Base-by-base conservation (phyloP, 176 grass and related monocot species). In the Chloris gayana region DNA sequence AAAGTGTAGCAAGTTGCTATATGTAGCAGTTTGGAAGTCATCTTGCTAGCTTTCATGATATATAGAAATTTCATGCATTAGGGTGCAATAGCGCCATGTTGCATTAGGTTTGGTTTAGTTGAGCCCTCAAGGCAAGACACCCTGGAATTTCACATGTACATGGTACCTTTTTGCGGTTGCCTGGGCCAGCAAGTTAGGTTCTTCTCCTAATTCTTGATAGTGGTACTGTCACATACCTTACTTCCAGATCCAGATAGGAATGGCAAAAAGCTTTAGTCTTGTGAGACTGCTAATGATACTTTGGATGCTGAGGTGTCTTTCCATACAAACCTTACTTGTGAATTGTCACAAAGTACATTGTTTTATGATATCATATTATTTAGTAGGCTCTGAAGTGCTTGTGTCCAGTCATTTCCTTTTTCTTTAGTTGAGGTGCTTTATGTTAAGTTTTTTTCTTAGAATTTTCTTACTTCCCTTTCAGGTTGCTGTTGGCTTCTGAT, bases 401-500 rank as follows among this genome's bases (percentile, higher is more conserved):
- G 31, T 7, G 42, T 62, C 7, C 0, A n/a, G 59, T 27, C 7
- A 67, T 75, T 56, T 21, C 19, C 30, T 27, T 32, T 32, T 60
- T 18, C 15, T 60, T 62, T 42, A 11, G 7, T 37, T n/a, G 56
- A 76, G 54, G 8, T 58, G n/a, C 15, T 75, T 15, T 67, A 54
- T n/a, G 21, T 57, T 30, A 67, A 47, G 50, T 72, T 25, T 63
- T 38, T 12, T 29, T 33, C 31, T 21, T 78, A 12, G 67, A 37
- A 73, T 59, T 50, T 64, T 47, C 38, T 14, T 57, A 27, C 73
- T 60, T 12, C 24, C 72, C 58, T 79, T 79, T 74, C 62, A 88
- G 86, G 53, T 75, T 67, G 38, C 37, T 78, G 38, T 67, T 83
- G 80, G 37, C 41, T 63, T 84, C 79, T 53, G n/a, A 61, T 61